phyloP scores from a whole-genome alignment of 257 asterid species.

The Solanum pimpinellifolium region DNA sequence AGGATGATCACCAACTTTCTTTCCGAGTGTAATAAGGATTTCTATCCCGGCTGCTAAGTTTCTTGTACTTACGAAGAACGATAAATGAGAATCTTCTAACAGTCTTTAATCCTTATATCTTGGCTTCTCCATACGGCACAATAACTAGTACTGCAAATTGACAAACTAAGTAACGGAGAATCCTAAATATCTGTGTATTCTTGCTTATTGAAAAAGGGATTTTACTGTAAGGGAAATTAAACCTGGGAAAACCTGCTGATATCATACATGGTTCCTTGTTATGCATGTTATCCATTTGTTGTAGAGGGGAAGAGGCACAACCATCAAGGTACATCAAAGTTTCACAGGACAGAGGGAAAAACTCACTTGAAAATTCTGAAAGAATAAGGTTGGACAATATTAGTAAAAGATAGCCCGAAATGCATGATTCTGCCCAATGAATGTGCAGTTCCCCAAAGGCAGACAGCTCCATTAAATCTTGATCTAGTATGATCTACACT shows the following conservation, averaged over 20 bases:
- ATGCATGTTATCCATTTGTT: background rate
- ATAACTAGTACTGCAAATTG: background rate
- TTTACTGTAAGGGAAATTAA: background rate
- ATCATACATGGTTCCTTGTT: background rate
- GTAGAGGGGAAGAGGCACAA: background rate
- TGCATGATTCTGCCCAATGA: conserved; percentile 1
- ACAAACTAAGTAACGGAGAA: background rate
- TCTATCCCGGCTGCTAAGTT: background rate
- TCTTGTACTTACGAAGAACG: background rate
- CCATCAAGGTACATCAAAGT: background rate
- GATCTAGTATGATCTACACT: background rate
- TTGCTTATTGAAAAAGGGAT: background rate
- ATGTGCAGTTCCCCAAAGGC: conserved; percentile 8
- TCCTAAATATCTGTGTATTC: background rate
- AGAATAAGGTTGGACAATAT: conserved; percentile 2
- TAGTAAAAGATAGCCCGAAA: conserved; percentile 2
- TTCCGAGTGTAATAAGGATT: background rate
- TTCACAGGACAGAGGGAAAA: background rate
- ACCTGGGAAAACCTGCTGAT: background rate
- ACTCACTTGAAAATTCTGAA: conserved; percentile 15
- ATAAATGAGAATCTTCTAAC: background rate
- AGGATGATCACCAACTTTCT: background rate
- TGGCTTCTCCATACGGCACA: background rate
- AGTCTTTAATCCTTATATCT: background rate
- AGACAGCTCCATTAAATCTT: background rate